These are phyloP conservation scores for Diatrype stigma DNA, from an alignment of 2,329 filamentous ascomycete species.

Conservation along the genomic window DNA sequence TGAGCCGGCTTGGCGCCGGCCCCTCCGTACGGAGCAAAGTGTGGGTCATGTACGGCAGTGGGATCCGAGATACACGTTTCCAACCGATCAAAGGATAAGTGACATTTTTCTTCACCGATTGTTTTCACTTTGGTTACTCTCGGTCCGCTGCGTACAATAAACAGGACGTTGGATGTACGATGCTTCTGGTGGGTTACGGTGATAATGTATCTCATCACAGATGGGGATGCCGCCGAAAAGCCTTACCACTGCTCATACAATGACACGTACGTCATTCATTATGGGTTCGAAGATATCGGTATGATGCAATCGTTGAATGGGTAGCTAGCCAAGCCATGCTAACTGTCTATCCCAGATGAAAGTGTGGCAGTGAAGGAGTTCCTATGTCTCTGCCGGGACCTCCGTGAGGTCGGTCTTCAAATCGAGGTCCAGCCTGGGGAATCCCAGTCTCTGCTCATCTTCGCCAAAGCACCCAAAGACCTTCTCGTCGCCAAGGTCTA, in stretches of 20 bases:
- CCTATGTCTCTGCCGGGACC: constrained; percentile 52
- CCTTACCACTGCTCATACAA: constrained; percentile 9
- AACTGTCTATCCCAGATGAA: constrained; percentile 38
- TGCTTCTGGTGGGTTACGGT: not conserved
- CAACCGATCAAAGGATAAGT: not conserved
- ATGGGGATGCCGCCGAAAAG: not conserved
- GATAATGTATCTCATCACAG: not conserved
- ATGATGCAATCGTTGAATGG: constrained; percentile 14
- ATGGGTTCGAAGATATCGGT: constrained; percentile 53
- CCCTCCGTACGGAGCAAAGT: not conserved
- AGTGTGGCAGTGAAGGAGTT: constrained; percentile 48
- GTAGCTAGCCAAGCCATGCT: not conserved
- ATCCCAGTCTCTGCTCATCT: constrained; percentile 63
- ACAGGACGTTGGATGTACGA: not conserved
- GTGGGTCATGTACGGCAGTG: not conserved
- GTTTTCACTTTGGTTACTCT: not conserved
- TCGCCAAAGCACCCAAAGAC: constrained; percentile 59
- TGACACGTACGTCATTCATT: constrained; percentile 57
- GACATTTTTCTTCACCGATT: not conserved
- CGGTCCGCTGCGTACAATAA: not conserved
- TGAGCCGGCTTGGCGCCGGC: not conserved
- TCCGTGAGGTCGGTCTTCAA: constrained; percentile 61
- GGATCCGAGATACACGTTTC: not conserved
- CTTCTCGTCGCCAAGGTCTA: constrained; percentile 63
- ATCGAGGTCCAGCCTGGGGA: constrained; percentile 69